Evolutionary conservation across 108 stramenopile genomes (phyloP), one percentile per base, ranked within the genome.

Genomic region (Conticribra weissflogii): DNA sequence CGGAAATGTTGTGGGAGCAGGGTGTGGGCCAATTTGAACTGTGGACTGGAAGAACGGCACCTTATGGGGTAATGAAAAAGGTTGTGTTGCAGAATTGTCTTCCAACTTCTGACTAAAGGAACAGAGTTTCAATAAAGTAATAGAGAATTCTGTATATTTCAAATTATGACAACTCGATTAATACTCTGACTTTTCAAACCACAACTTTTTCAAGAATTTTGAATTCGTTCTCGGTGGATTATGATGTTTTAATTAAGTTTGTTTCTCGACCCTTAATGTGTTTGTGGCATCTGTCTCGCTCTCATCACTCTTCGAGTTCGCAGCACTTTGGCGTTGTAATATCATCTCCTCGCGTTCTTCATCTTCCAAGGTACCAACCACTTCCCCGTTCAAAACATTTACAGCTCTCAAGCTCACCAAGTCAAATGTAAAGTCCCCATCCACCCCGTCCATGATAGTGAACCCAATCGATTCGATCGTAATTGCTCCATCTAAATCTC

Each of bases 1-100:
- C 97, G 0, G 97, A 98, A 68, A 98, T 99, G 99, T 79, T 99
- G 3, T 95, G 96, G 82, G 96, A 95, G 66, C 99, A 99, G 78
- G 99, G 98, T 24, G 85, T 98, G 2, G 96, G 92, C 30, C 99
- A 99, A 68, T 97, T 97, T 67, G 93, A 98, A 73, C 68, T 96
- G 34, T 98, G 99, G 98, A 95, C 94, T 3, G 82, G 81, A 30
- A 56, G 97, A 56, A 79, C 81, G 25, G 97, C 98, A 14, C 97
- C 98, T 0, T 87, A 85, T 70, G 78, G 73, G 30, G 91, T 92
- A 1, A 96, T 98, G 96, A 90, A 92, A 55, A 72, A 74, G 62
- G 90, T 89, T 5, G 96, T 97, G 1, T 71, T 95, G 63, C 75
- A 88, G 19, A 93, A 91, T 69, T 95, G 93, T 64, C 63, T 92